Conservation (phyloP, 2,329 filamentous ascomycete genomes). For the Aspergillus niger region DNA sequence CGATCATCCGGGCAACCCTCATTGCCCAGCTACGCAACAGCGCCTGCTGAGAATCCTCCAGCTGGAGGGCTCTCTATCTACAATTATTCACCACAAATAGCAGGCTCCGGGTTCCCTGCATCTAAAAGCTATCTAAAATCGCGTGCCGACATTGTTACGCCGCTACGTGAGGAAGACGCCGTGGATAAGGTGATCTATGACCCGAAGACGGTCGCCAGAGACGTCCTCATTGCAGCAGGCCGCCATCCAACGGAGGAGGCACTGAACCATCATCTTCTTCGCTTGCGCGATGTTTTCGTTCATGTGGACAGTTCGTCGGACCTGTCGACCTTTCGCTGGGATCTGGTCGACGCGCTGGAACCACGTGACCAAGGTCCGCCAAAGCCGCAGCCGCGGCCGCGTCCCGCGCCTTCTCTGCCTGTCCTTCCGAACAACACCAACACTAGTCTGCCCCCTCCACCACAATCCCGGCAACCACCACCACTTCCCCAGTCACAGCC, state of each 20-base stretch:
- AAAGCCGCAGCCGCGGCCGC: constrained; percentile 2
- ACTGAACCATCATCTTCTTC: constrained; percentile 62
- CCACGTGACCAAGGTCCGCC: constrained; percentile 17
- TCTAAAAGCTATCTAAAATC: constrained; percentile 28
- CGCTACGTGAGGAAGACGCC: constrained; percentile 43
- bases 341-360: constrained; percentile 53
- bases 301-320: constrained; percentile 52
- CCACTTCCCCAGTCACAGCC: background rate
- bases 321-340: constrained; percentile 62
- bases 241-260: constrained; percentile 61
- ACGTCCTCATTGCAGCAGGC: constrained; percentile 63
- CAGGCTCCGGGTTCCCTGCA: constrained; percentile 3
- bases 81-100: background rate
- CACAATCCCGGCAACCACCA: constrained; percentile 2
- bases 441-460: background rate
- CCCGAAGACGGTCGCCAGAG: constrained; percentile 62
- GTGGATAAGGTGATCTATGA: constrained; percentile 57
- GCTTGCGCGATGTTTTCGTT: constrained; percentile 46
- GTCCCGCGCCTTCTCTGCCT: constrained; percentile 5
- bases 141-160: constrained; percentile 45
- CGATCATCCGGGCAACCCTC: background rate
- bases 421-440: constrained; percentile 6
- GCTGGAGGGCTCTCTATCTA: background rate
- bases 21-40: background rate
- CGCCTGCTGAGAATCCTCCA: background rate